Conservation (phyloP, 2,329 filamentous ascomycete species). For the Parastagonospora nodorum region DNA sequence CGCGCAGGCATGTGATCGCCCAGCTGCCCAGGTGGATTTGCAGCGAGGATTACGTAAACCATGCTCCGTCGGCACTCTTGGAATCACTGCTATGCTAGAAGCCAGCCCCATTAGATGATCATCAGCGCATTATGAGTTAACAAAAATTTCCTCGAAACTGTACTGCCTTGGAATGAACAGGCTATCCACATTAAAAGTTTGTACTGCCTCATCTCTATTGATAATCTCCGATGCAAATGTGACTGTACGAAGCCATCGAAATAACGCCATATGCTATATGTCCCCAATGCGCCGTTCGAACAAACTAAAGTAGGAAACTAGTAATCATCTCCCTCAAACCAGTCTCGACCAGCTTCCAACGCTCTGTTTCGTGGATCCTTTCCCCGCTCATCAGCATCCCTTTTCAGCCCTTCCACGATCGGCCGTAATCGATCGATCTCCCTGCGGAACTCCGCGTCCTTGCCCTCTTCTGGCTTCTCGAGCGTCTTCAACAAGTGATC, state of each 20-base stretch:
- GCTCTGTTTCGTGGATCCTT: conserved; percentile 58
- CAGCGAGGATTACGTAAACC: conserved; percentile 14
- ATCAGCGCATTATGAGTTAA: too few species aligned
- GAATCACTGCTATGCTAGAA: too few species aligned
- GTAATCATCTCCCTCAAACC: conserved; percentile 62
- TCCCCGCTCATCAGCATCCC: conserved; percentile 56
- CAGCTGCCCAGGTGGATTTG: not conserved
- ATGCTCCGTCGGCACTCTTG: not conserved
- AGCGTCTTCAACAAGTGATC: conserved; percentile 7
- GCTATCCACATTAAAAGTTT: not conserved
- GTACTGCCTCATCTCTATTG: too few species aligned
- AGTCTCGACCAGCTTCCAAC: conserved; percentile 57
- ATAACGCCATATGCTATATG: not conserved
- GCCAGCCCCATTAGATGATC: too few species aligned
- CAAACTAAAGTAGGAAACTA: conserved; percentile 32
- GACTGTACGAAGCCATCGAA: not conserved
- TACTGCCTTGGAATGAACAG: not conserved
- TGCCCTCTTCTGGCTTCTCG: conserved; percentile 44
- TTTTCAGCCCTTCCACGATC: conserved; percentile 49
- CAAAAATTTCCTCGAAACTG: too few species aligned
- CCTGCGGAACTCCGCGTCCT: conserved; percentile 49
- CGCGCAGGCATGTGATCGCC: conserved; percentile 16
- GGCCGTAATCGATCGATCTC: conserved; percentile 52
- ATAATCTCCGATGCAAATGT: not conserved
- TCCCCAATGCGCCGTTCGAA: not conserved